Base-by-base conservation (phyloP, 2,329 filamentous ascomycete species). In the Orbilia javanica region DNA sequence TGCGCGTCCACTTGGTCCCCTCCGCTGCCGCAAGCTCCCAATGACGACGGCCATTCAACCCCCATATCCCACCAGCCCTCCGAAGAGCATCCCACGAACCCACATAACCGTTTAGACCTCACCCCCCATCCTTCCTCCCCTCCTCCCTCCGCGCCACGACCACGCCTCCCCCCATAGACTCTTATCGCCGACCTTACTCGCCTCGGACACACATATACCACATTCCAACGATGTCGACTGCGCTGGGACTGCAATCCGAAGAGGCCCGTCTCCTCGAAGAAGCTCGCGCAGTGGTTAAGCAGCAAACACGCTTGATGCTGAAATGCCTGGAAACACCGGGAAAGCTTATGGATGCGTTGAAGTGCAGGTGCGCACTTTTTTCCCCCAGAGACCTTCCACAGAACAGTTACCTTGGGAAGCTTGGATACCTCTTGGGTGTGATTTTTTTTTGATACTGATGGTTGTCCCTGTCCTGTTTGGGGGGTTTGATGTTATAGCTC, bases 301-400 rank as follows among this genome's bases (percentile, higher is more conserved):
- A 98, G 86, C 96, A 99, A 89, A 96, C 95, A 76, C 90, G 91
- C 83, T 89, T 97, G 84, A 99, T 99, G 96, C 94, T 95, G 86
- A 95, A 96, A 87, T 98, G 94, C 83, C 89, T 99, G 79, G 96
- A 99, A 84, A 96, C 93, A 8, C 94, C 96, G 5, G 95, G 96
- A 80, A 99, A 99, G 89, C 90, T 99, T 81, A 99, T 99, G 96
- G 96, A 99, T 87, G 96, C 96, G 82, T 89, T 99, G 83, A 99
- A 99, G 87, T 98, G 95, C 92, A 97, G 94, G 96, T 98, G 89
- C 82, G 92, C 87, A 81, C 39, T 15, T 25, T 13, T 34, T 10
- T 8, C 20, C 27, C 60, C 69, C 25, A 22, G 27, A n/a, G 18
- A 52, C 27, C n/a, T 4, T 20, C n/a, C n/a, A 20, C 10, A 34